Base-by-base conservation (phyloP, 805 yeast genomes). In the Dipodascopsis tothii region DNA sequence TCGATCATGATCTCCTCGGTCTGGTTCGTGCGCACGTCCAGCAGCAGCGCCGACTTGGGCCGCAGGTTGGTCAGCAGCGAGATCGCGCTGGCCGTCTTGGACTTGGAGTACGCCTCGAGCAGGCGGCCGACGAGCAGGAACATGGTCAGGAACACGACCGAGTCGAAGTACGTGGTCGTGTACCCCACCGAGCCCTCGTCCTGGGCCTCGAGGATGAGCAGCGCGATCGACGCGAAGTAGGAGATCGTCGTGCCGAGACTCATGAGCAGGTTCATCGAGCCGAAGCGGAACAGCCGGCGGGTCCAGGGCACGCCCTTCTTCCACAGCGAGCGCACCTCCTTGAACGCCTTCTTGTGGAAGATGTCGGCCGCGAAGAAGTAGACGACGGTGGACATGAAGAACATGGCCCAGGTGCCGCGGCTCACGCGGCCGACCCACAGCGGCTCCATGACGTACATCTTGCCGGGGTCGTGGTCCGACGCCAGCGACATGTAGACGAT, bases 301-400 rank as follows among this genome's bases (percentile, higher is more conserved):
- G 58, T 64, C 71, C 78, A 75, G 1, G 78, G 64, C 37, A 74
- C 78, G 30, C 72, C 73, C 35, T 69, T 66, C 14, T 65, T 57
- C 84, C 85, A 81, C 23, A 82, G 58, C 2, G 76, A 65, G 43
- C 67, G 56, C 2, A 82, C 51, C 56, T 82, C 90, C 40, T 71
- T 71, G 22, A 76, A 11, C 0, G 90, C 84, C 55, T 81, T 83
- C 11, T 65, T 54, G 54, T 83, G 92, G 63, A 82, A 83, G 2
- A 79, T 69, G 56, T 78, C 84, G 20, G 84, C 88, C 0, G 84
- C 81, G 59, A 77, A 78, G 56, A 83, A 79, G 56, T 80, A 83
- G 1, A 81, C 80, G 0, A 87, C 86, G 0, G 90, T 79, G 37
- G 87, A 71, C 43, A 81, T 61, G 35, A 78, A 60, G 45, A 83